phyloP scores from a whole-genome alignment of 768 basidiomycete genomes.

The Boletus barrowsii region DNA sequence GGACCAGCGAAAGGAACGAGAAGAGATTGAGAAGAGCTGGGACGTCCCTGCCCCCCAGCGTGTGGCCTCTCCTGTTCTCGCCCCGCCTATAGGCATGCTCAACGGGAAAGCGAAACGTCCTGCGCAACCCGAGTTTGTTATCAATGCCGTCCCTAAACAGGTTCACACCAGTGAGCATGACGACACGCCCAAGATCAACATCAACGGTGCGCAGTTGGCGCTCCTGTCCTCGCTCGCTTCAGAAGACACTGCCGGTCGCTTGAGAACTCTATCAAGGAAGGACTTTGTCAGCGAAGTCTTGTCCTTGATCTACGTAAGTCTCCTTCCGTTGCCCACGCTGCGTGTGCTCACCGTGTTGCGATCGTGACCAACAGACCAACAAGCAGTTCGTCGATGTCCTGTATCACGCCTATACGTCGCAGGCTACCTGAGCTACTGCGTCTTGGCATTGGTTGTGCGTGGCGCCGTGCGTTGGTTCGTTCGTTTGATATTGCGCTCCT shows the following conservation, averaged over 20 bases:
- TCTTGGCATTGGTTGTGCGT: neutral
- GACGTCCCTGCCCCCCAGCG: slow-evolving; percentile 43
- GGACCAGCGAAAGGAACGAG: slow-evolving; percentile 37
- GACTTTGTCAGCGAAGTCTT: slow-evolving; percentile 60
- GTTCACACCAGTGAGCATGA: neutral
- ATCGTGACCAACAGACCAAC: slow-evolving; percentile 47
- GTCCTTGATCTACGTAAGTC: slow-evolving; percentile 58
- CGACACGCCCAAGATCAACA: slow-evolving; percentile 15
- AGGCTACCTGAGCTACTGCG: slow-evolving; percentile 6
- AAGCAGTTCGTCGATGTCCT: slow-evolving; percentile 61
- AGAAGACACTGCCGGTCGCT: slow-evolving; percentile 14
- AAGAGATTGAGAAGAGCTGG: slow-evolving; percentile 61
- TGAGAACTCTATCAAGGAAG: slow-evolving; percentile 42
- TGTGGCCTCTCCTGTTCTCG: slow-evolving; percentile 15
- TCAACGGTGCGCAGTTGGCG: slow-evolving; percentile 19
- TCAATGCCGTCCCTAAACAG: slow-evolving; percentile 5
- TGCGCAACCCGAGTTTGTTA: slow-evolving; percentile 4
- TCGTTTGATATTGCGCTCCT: neutral
- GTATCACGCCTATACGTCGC: slow-evolving; percentile 48
- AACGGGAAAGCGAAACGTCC: slow-evolving; percentile 27
- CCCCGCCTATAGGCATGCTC: slow-evolving; percentile 6
- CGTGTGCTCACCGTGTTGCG: neutral
- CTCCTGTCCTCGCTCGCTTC: slow-evolving; percentile 24
- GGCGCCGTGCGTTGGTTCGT: neutral
- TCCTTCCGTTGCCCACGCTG: neutral